These are phyloP conservation scores for Calocybe indica DNA, from an alignment of 768 basidiomycete species.

Conservation along the genomic window DNA sequence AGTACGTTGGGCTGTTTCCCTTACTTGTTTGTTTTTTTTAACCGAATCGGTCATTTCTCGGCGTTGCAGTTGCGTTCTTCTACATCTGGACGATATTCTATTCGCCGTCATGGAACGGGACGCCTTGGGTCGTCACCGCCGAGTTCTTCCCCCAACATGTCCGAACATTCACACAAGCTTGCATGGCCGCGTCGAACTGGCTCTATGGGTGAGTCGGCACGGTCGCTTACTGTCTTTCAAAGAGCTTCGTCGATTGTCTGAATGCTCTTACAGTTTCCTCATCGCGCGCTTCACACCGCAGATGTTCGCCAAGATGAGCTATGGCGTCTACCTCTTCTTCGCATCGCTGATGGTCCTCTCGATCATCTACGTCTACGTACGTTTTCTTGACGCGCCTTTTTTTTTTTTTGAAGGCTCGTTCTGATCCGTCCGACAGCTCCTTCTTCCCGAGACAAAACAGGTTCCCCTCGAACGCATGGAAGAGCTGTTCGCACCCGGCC, in stretches of 20 bases:
- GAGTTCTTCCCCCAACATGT: slow-evolving; percentile 40
- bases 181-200: slow-evolving; percentile 32
- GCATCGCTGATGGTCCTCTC: slow-evolving; percentile 27
- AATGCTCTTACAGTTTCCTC: slow-evolving; percentile 18
- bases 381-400: slow-evolving; percentile 3
- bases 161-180: slow-evolving; percentile 30
- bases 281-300: slow-evolving; percentile 32
- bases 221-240: not conserved
- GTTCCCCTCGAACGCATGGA: slow-evolving; percentile 39
- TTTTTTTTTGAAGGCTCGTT: not conserved
- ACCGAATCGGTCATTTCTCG: not conserved
- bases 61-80: slow-evolving; percentile 23
- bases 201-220: slow-evolving; percentile 18
- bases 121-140: slow-evolving; percentile 38
- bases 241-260: not conserved
- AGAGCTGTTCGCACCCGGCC: slow-evolving; percentile 28
- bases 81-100: slow-evolving; percentile 34
- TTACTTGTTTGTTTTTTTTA: not conserved
- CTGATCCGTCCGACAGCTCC: slow-evolving; percentile 13
- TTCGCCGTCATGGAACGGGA: slow-evolving; percentile 37
- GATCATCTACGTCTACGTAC: slow-evolving; percentile 26
- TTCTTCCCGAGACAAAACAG: slow-evolving; percentile 36
- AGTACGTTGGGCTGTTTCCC: slow-evolving; percentile 14
- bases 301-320: slow-evolving; percentile 30
- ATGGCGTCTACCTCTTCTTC: slow-evolving; percentile 32